These are phyloP conservation scores for Heliocybe sulcata DNA, from an alignment of 1,284 basidiomycete species.

Conservation along the genomic window DNA sequence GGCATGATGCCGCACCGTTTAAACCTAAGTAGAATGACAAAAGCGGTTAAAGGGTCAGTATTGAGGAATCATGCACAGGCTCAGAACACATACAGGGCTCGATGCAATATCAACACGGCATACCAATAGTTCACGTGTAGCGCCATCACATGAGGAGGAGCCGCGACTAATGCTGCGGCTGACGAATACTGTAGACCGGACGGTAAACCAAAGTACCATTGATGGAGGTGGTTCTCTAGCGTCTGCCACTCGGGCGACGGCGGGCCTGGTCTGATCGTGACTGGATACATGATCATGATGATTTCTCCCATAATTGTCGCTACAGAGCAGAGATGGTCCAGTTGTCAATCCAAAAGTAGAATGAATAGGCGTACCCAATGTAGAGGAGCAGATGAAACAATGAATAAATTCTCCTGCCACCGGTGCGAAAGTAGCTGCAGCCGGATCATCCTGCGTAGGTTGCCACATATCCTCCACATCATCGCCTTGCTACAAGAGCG, in stretches of 20 bases:
- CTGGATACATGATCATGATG: slow-evolving; percentile 68
- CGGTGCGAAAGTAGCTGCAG: slow-evolving; percentile 33
- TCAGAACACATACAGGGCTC: slow-evolving; percentile 61
- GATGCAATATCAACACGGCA: slow-evolving; percentile 70
- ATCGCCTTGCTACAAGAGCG: too few relatives aligned
- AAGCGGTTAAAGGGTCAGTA: too few relatives aligned
- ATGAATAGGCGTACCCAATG: slow-evolving; percentile 43
- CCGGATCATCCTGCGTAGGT: slow-evolving; percentile 26
- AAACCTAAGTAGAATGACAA: too few relatives aligned
- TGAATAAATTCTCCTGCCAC: slow-evolving; percentile 41
- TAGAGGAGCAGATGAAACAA: slow-evolving; percentile 52
- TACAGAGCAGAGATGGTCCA: slow-evolving; percentile 17
- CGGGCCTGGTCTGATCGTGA: slow-evolving; percentile 39
- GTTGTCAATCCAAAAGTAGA: slow-evolving; percentile 3
- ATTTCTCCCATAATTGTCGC: slow-evolving; percentile 60
- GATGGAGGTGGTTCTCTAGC: slow-evolving; percentile 64
- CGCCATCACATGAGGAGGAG: slow-evolving; percentile 55
- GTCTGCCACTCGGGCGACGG: slow-evolving; percentile 43
- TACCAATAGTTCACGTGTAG: slow-evolving; percentile 79
- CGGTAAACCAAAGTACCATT: slow-evolving; percentile 71
- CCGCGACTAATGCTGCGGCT: slow-evolving; percentile 40
- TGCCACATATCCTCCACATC: slow-evolving; percentile 56
- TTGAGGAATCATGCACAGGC: too few relatives aligned
- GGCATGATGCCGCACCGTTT: too few relatives aligned
- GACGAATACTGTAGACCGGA: slow-evolving; percentile 57